A percentile compares a stretch with the other conserved stretches of the same genome.
These are phyloP conservation scores for Anethum foeniculum DNA, from an alignment of 140 eudicot genomes.

Conservation along the genomic window DNA sequence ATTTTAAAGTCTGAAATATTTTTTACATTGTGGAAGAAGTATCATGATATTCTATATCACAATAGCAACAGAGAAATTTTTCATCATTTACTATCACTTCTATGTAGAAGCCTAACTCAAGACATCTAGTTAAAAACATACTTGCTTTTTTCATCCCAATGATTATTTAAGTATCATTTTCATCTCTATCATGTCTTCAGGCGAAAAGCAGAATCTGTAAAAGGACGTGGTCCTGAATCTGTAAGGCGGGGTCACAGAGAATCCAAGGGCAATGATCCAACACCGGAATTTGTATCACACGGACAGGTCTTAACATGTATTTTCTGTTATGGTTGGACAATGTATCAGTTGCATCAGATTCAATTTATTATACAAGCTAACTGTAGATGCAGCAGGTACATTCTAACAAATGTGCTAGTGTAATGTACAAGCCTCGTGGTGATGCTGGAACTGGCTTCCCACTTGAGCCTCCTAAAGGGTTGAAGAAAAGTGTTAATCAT, in stretches of 20 bases:
- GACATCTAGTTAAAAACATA: background rate
- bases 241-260: constrained; percentile 37
- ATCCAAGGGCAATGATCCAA: constrained; percentile 30
- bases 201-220: constrained; percentile 51
- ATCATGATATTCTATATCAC: background rate
- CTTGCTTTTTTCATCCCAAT: background rate
- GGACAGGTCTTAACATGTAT: constrained; percentile 33
- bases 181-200: constrained; percentile 26
- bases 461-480: constrained; percentile 35
- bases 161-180: background rate
- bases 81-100: background rate
- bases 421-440: constrained; percentile 29
- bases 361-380: constrained; percentile 10
- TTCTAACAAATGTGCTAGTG: constrained; percentile 23
- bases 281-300: constrained; percentile 22
- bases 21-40: background rate
- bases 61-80: background rate
- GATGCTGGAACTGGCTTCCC: constrained; percentile 36
- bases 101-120: constrained; percentile 2
- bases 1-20: background rate
- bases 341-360: background rate
- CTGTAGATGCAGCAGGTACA: constrained; percentile 32
- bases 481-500: constrained; percentile 26
- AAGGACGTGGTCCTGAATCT: constrained; percentile 56
- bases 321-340: background rate